A percentile compares a stretch with the other conserved stretches of the same genome.
Evolutionary conservation across 2,329 filamentous ascomycete species (phyloP).

Genomic region (Colletotrichum trifolii): DNA sequence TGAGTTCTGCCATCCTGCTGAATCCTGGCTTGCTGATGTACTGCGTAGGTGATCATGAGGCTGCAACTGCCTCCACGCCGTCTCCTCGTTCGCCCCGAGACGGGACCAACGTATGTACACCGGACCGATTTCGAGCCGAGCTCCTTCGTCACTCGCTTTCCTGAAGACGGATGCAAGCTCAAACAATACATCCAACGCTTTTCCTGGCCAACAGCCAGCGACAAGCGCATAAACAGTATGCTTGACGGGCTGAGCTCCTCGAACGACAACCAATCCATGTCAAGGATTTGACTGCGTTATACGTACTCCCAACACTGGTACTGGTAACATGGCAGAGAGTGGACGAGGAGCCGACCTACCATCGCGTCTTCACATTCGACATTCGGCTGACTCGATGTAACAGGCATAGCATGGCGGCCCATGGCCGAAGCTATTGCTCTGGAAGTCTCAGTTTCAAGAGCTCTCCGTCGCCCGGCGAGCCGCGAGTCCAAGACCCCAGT

Average conservation of each 20-base stretch:
- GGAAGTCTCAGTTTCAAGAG: slow-evolving; percentile 11
- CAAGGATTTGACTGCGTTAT: slow-evolving; percentile 18
- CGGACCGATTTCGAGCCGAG: slow-evolving; percentile 9
- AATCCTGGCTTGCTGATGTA: not conserved
- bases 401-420: slow-evolving; percentile 22
- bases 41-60: not conserved
- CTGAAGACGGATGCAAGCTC: not conserved
- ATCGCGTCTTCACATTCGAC: slow-evolving; percentile 16
- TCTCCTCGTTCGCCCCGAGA: slow-evolving; percentile 8
- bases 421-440: slow-evolving; percentile 1
- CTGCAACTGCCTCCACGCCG: not conserved
- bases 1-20: not conserved
- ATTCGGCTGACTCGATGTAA: slow-evolving; percentile 31
- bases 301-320: not conserved
- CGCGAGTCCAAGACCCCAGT: not conserved
- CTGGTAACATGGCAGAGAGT: slow-evolving; percentile 1
- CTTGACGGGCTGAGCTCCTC: not conserved
- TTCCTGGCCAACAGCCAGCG: too few relatives aligned
- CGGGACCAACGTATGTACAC: not conserved
- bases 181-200: too few relatives aligned
- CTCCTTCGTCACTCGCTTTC: not conserved
- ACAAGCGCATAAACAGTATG: too few relatives aligned
- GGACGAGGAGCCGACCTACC: slow-evolving; percentile 25
- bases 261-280: slow-evolving; percentile 19
- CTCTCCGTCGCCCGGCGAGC: slow-evolving; percentile 1